Conservation (phyloP, 148 eudicot genomes). For the Talinum fruticosum region DNA sequence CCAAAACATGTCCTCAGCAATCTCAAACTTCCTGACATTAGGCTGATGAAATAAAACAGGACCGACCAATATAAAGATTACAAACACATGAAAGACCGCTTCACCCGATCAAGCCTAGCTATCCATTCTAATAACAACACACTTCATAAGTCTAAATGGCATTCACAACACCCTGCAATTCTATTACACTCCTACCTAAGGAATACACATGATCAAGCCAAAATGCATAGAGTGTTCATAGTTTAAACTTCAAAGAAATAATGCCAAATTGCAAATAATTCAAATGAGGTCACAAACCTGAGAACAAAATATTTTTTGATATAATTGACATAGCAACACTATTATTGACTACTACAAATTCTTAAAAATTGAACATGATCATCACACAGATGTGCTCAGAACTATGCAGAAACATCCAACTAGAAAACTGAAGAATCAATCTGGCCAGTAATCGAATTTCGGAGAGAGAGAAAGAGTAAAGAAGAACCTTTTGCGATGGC, state of each 20-base stretch:
- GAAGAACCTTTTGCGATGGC: constrained; percentile 31
- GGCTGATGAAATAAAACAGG: constrained; percentile 33
- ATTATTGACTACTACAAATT: background rate
- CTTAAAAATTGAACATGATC: background rate
- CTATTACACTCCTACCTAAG: too few species aligned
- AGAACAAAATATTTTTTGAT: too few species aligned
- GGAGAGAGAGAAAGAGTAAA: background rate
- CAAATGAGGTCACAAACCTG: too few species aligned
- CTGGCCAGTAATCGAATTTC: background rate
- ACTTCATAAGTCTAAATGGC: background rate
- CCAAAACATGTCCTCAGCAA: constrained; percentile 87
- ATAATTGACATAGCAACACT: background rate
- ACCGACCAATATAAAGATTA: constrained; percentile 1
- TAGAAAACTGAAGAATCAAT: background rate
- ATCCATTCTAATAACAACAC: background rate
- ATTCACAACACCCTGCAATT: too few species aligned
- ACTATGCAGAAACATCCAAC: background rate
- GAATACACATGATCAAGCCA: background rate
- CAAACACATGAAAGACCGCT: background rate
- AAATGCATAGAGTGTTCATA: too few species aligned
- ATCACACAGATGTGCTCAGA: background rate
- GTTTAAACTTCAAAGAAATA: too few species aligned
- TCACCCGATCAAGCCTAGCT: background rate
- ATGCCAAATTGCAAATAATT: too few species aligned
- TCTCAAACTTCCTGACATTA: constrained; percentile 53